phyloP scores from a whole-genome alignment of 805 yeast species.

The Myxozyma vanderwaltii region DNA sequence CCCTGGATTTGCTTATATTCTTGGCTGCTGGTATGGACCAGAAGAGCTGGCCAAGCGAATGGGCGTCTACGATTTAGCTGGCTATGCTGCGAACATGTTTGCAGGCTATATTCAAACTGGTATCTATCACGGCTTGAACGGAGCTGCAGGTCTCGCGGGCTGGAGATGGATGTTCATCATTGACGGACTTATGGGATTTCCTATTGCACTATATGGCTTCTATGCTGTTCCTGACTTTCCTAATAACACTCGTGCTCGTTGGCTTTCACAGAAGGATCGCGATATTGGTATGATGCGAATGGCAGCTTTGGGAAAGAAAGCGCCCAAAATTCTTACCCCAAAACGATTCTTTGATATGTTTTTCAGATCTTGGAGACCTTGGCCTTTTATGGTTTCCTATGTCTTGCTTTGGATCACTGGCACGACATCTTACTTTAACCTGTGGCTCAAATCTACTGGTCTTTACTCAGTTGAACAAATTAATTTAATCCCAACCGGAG shows the following conservation, averaged over 20 bases:
- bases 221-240: slow-evolving; percentile 65
- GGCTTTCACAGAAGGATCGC: slow-evolving; percentile 43
- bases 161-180: slow-evolving; percentile 52
- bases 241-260: slow-evolving; percentile 53
- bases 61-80: slow-evolving; percentile 61
- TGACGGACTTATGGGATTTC: slow-evolving; percentile 29
- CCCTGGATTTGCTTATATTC: slow-evolving; percentile 49
- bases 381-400: slow-evolving; percentile 30
- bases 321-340: slow-evolving; percentile 17
- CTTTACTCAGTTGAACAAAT: slow-evolving; percentile 36
- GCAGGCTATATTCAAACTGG: slow-evolving; percentile 66
- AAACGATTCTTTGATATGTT: slow-evolving; percentile 27
- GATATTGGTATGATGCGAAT: slow-evolving; percentile 24
- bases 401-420: slow-evolving; percentile 23
- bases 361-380: slow-evolving; percentile 29
- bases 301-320: slow-evolving; percentile 24
- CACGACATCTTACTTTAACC: slow-evolving; percentile 37
- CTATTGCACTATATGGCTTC: slow-evolving; percentile 25
- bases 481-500: slow-evolving; percentile 44
- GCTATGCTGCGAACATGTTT: slow-evolving; percentile 61
- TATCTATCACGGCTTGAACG: slow-evolving; percentile 51
- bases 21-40: slow-evolving; percentile 53
- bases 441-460: slow-evolving; percentile 40
- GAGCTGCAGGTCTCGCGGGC: slow-evolving; percentile 56
- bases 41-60: slow-evolving; percentile 63